Conservation (phyloP, 768 basidiomycete genomes). For the Xerocomellus chrysenteron region DNA sequence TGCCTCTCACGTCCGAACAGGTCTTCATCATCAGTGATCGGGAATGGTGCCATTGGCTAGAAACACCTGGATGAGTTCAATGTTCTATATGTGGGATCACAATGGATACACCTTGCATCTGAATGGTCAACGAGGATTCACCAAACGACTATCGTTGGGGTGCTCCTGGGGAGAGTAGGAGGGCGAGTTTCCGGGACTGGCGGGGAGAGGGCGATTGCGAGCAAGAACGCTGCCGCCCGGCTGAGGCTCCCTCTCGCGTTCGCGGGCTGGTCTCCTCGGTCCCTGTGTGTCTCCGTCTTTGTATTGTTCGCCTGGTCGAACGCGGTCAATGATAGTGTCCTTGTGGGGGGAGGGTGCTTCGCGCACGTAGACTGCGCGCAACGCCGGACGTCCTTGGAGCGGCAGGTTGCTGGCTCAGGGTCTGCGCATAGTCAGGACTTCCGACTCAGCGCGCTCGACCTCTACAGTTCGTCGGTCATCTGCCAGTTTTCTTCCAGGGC, state of each 20-base stretch:
- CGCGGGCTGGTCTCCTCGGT: slow-evolving; percentile 30
- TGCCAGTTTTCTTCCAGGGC: slow-evolving; percentile 58
- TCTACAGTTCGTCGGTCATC: slow-evolving; percentile 71
- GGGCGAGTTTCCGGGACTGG: slow-evolving; percentile 37
- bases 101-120: too few relatives aligned
- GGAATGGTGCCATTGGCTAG: too few relatives aligned
- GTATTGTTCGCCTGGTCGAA: slow-evolving; percentile 48
- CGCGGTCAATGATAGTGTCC: slow-evolving; percentile 45
- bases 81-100: too few relatives aligned
- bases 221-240: slow-evolving; percentile 24
- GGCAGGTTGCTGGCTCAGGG: slow-evolving; percentile 45
- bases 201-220: slow-evolving; percentile 30
- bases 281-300: slow-evolving; percentile 43
- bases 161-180: slow-evolving; percentile 43
- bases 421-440: slow-evolving; percentile 54
- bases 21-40: too few relatives aligned
- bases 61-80: too few relatives aligned
- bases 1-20: too few relatives aligned
- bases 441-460: slow-evolving; percentile 62
- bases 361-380: slow-evolving; percentile 36
- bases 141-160: neutral
- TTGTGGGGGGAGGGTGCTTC: slow-evolving; percentile 44
- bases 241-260: slow-evolving; percentile 45
- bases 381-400: slow-evolving; percentile 41
- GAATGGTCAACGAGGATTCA: too few relatives aligned